Evolutionary conservation across 1,284 basidiomycete genomes (phyloP).

Genomic region (Inonotus hispidus): DNA sequence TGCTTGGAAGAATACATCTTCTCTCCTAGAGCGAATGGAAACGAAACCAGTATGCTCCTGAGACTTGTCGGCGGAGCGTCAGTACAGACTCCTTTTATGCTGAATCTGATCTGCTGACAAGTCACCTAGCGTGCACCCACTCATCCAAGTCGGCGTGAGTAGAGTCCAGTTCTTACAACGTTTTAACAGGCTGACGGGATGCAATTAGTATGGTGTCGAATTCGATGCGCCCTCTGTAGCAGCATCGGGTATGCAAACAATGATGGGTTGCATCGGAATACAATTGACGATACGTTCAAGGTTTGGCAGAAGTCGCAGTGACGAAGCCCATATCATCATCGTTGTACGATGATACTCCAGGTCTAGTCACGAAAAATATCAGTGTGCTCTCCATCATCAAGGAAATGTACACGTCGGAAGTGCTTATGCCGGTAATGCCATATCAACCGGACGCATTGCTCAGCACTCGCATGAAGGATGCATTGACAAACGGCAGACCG

Average conservation of each 20-base stretch:
- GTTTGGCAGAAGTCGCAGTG: conserved; percentile 51
- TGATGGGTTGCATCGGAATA: background rate
- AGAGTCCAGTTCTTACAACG: background rate
- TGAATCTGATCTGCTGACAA: background rate
- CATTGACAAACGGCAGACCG: conserved; percentile 36
- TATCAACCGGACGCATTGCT: conserved; percentile 44
- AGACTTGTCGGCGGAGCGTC: conserved; percentile 53
- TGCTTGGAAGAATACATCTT: conserved; percentile 54
- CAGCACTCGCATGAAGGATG: conserved; percentile 31
- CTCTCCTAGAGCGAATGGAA: conserved; percentile 40
- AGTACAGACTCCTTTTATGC: conserved; percentile 24
- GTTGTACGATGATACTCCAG: conserved; percentile 27
- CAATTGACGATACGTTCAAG: conserved; percentile 24
- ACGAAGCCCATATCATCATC: conserved; percentile 33
- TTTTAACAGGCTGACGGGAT: background rate
- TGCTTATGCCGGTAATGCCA: conserved; percentile 46
- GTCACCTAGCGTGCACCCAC: conserved; percentile 45
- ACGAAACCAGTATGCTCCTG: conserved; percentile 47
- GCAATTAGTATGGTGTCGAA: conserved; percentile 49
- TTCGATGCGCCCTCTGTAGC: conserved; percentile 51
- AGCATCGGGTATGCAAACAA: conserved; percentile 38
- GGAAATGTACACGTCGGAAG: conserved; percentile 47
- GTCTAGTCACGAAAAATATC: conserved; percentile 24
- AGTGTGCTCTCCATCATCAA: conserved; percentile 47
- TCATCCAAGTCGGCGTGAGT: conserved; percentile 61